phyloP scores from a whole-genome alignment of 805 yeast genomes.

The Candida germanica region DNA sequence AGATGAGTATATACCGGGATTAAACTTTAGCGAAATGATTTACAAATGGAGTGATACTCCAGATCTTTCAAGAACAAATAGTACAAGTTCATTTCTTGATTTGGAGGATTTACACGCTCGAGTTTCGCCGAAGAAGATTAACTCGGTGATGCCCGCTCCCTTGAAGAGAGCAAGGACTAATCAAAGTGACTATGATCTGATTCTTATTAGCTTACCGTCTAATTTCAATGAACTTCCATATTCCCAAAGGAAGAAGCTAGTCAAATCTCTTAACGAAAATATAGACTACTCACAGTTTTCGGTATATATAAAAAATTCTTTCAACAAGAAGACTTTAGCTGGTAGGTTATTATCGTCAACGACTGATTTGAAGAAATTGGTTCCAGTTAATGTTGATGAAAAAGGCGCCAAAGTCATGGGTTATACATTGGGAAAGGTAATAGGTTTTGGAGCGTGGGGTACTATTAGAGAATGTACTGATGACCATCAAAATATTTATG shows the following conservation, averaged over 20 bases:
- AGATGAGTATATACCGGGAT: constrained; percentile 75
- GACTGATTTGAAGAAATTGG: constrained; percentile 29
- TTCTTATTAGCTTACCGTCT: constrained; percentile 46
- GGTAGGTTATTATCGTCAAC: constrained; percentile 40
- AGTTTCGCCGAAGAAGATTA: constrained; percentile 43
- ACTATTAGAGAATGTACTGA: constrained; percentile 64
- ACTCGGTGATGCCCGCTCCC: constrained; percentile 1
- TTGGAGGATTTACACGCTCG: constrained; percentile 41
- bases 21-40: constrained; percentile 52
- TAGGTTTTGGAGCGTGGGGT: constrained; percentile 93
- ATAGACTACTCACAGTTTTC: constrained; percentile 45
- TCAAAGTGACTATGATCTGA: constrained; percentile 30
- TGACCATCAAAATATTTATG: constrained; percentile 35
- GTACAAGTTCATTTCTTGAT: constrained; percentile 38
- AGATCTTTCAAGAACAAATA: constrained; percentile 14
- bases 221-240: constrained; percentile 57
- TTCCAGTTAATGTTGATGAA: constrained; percentile 50
- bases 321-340: constrained; percentile 37
- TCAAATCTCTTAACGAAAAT: constrained; percentile 33
- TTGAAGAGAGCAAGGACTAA: constrained; percentile 8
- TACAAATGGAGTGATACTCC: constrained; percentile 42
- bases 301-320: constrained; percentile 34
- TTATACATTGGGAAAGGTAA: constrained; percentile 63
- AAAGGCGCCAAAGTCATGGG: constrained; percentile 66
- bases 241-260: constrained; percentile 53